Evolutionary conservation across 768 basidiomycete genomes (phyloP).

Genomic region (Russula emetica): DNA sequence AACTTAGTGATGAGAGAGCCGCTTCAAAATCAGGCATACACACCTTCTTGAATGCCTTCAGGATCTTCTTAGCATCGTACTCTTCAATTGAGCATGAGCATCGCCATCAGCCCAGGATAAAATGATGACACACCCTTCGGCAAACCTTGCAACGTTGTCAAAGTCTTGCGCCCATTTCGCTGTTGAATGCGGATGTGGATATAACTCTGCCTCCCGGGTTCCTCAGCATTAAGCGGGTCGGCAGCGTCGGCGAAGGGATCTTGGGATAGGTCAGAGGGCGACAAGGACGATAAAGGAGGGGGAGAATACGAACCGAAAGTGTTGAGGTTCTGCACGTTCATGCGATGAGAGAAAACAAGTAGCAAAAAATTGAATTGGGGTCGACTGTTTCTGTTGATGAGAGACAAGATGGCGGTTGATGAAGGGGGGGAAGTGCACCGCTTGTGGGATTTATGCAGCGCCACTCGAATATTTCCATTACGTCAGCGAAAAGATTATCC

Average conservation of each 20-base stretch:
- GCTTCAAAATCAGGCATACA: background rate
- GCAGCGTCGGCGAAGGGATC: constrained; percentile 97
- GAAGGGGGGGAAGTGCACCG: constrained; percentile 27
- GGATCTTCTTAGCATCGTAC: constrained; percentile 95
- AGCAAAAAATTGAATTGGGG: constrained; percentile 43
- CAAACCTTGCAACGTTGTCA: constrained; percentile 95
- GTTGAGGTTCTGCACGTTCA: constrained; percentile 92
- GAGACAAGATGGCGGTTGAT: constrained; percentile 29
- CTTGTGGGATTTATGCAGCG: constrained; percentile 16
- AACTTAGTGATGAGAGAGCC: constrained; percentile 15
- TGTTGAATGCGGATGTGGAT: constrained; percentile 98
- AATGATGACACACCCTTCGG: constrained; percentile 58
- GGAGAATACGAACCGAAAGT: constrained; percentile 56
- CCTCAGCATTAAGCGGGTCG: constrained; percentile 68
- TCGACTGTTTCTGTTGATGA: constrained; percentile 37
- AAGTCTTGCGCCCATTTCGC: constrained; percentile 96
- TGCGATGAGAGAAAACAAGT: constrained; percentile 59
- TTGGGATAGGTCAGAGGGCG: constrained; percentile 35
- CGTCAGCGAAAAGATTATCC: constrained; percentile 9
- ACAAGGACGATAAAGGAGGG: constrained; percentile 25
- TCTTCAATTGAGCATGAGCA: constrained; percentile 44
- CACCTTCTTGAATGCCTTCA: constrained; percentile 99
- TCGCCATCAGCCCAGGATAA: constrained; percentile 19
- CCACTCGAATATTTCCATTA: background rate
- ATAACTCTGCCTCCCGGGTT: constrained; percentile 78